Conservation (phyloP, 805 yeast genomes). For the Wickerhamomyces bisporus region DNA sequence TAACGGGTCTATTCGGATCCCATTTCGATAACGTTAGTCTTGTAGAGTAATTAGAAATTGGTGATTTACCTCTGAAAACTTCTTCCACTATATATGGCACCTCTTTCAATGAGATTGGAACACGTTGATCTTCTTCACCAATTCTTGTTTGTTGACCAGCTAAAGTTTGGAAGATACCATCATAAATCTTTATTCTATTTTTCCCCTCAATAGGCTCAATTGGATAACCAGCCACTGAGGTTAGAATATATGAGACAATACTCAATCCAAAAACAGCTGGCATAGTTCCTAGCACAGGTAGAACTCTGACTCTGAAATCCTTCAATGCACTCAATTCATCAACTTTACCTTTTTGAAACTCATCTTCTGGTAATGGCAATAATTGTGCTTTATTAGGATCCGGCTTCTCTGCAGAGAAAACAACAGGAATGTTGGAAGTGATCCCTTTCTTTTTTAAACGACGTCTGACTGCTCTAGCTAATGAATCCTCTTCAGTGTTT, state of each 20-base stretch:
- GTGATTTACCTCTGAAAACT: conserved; percentile 88
- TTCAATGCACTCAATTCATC: conserved; percentile 82
- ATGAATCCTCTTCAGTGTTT: conserved; percentile 88
- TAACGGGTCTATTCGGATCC: conserved; percentile 63
- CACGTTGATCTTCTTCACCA: conserved; percentile 65
- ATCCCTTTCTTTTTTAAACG: conserved; percentile 79
- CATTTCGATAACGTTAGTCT: conserved; percentile 78
- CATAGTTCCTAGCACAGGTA: conserved; percentile 95
- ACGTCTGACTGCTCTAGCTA: conserved; percentile 82
- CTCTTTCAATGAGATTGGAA: conserved; percentile 70
- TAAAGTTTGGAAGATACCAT: conserved; percentile 72
- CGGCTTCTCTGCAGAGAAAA: conserved; percentile 93
- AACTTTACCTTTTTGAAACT: conserved; percentile 74
- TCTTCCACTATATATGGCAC: conserved; percentile 85
- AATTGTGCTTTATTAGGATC: conserved; percentile 89
- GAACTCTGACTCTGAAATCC: conserved; percentile 88
- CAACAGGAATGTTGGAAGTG: conserved; percentile 70
- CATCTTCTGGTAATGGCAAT: conserved; percentile 80
- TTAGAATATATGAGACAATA: conserved; percentile 77
- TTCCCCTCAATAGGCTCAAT: conserved; percentile 89
- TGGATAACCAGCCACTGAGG: conserved; percentile 81
- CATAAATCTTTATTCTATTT: conserved; percentile 80
- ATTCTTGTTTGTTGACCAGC: conserved; percentile 85
- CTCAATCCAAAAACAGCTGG: conserved; percentile 96
- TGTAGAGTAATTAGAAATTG: conserved; percentile 76